Base-by-base conservation (phyloP, 768 basidiomycete genomes). In the Boletus rufocinnamomeus region DNA sequence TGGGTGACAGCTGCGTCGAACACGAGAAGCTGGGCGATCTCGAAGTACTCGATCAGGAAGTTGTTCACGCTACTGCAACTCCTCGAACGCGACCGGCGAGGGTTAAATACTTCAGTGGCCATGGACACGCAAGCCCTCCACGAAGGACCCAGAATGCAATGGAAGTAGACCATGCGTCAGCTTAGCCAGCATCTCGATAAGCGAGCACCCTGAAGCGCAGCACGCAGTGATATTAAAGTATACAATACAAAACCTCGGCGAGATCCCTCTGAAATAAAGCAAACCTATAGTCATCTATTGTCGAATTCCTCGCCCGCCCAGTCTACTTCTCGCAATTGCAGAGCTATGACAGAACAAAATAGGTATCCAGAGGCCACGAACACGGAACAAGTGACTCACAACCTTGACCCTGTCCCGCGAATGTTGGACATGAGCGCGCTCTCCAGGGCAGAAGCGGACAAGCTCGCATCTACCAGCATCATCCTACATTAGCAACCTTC, bases 361-460 rank as follows among this genome's bases (percentile, higher is more conserved):
- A 27, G 55, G 34, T 21, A 21, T 41, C 32, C 37, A 35, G 58
- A 38, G 28, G 44, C 48, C 54, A 48, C 9, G 23, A 27, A 30
- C 35, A 38, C 34, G 49, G 9, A 50, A 49, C 16, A 25, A 28
- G 28, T 4, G 16, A 82, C 91, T 77, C 66, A 93, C 91, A 90
- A 69, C 57, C 84, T 82, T 13, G 91, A 91, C 4, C 85, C 81
- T 41, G 80, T 80, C 17, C 81, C 82, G 19, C 83, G 82, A 56
- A 87, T 84, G 69, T 92, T 91, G 4, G 90, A 93, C 73, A 88
- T 76, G 47, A 91, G 71, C 0, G 90, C 89, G 63, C 91, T 93
- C 68, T 91, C 91, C 60, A 94, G 69, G 5, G 87, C 91, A 41
- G 91, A 92, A 8, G 84, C 84, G 19, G 90, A 91, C 40, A 93